Base-by-base conservation (phyloP, 441 rosid species). In the Geranium incanum region DNA sequence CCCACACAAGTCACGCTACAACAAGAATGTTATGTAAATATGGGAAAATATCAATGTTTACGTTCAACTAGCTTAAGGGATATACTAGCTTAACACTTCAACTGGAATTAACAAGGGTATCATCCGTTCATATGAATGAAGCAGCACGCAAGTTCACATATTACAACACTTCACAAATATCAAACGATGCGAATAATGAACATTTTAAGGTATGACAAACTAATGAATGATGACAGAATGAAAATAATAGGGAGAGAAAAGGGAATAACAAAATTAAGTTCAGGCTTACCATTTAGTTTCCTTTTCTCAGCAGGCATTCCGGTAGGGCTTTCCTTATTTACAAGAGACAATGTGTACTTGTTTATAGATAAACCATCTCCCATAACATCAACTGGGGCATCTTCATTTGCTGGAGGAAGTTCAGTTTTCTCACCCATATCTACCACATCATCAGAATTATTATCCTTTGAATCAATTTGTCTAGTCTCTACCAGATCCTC, bases 401-500 rank as follows among this genome's bases (percentile, higher is more conserved):
- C 88, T 71, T 77, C 87, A 75, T 78, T 82, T 70, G 72, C 80
- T 79, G 62, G 68, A 78, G 79, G 69, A 15, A 55, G 73, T 67
- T 82, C 89, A 67, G 59, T 76, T 74, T 84, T 85, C 74, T 80
- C 89, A 79, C 71, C 77, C 83, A 77, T 80, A 77, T 84, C 80
- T 73, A 82, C 82, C 74, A 75, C 76, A 78, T 87, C 88, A 78
- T 76, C 88, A 76, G 84, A 70, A 71, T 80, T 77, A 71, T 80
- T 77, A 82, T 76, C 76, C 79, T 83, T 86, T 2, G 94, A 87
- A 78, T 94, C 93, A 33, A 85, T 79, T 72, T 83, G 95, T 80
- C 89, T 95, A 74, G 81, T 84, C 76, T 87, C 99, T 63, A 86
- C 78, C 79, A 86, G 83, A 84, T 95, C 98, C 76, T 95, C 98